Conservation (phyloP, 805 yeast species). For the Myxozyma mucilagina region DNA sequence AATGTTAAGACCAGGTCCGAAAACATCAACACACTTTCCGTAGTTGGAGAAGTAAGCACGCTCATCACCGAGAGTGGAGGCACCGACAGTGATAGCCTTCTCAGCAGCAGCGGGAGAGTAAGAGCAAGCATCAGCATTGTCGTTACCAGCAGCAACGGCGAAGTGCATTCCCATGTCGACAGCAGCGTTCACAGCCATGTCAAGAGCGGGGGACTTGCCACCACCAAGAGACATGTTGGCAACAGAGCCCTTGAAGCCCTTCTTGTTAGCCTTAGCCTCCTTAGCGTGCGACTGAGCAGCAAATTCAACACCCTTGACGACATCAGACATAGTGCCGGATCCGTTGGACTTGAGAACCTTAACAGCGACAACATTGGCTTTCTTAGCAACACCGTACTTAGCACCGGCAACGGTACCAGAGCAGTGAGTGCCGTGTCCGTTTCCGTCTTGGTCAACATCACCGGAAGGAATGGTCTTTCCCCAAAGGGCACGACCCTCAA, state of each 20-base stretch:
- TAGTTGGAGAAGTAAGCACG: conserved; percentile 95
- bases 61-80: conserved; percentile 80
- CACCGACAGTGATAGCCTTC: conserved; percentile 87
- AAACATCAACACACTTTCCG: conserved; percentile 94
- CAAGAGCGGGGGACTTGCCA: conserved; percentile 56
- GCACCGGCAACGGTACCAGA: conserved; percentile 64
- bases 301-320: conserved; percentile 61
- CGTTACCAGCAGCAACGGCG: conserved; percentile 67
- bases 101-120: conserved; percentile 63
- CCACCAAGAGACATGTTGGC: conserved; percentile 67
- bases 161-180: conserved; percentile 57
- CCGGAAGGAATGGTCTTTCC: conserved; percentile 56
- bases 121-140: conserved; percentile 59
- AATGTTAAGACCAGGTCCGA: conserved; percentile 84
- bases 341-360: conserved; percentile 62
- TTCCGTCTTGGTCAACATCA: conserved; percentile 53
- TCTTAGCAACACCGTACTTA: conserved; percentile 62
- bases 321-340: conserved; percentile 61
- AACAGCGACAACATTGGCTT: conserved; percentile 58
- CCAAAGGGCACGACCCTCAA: conserved; percentile 62
- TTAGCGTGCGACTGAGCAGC: conserved; percentile 53
- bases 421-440: conserved; percentile 69
- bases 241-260: conserved; percentile 59
- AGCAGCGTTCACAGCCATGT: conserved; percentile 60
- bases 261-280: conserved; percentile 40